A percentile compares a stretch with the other conserved stretches of the same genome.
These are phyloP conservation scores for Alternaria longipes DNA, from an alignment of 2,329 filamentous ascomycete genomes.

Conservation along the genomic window DNA sequence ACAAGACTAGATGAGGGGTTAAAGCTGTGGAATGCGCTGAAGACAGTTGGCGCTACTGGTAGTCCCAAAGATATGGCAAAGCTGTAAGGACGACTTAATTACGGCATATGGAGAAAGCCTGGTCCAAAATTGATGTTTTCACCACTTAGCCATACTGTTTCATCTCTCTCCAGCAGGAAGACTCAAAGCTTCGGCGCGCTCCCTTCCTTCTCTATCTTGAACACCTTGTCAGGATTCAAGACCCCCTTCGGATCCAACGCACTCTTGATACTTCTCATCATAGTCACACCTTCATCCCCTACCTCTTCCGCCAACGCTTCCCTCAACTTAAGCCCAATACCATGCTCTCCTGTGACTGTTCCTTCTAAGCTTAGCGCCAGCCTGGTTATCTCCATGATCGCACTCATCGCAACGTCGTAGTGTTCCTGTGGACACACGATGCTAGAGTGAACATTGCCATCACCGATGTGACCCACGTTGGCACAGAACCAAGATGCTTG, in stretches of 20 bases:
- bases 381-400: conserved; percentile 72
- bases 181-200: background rate
- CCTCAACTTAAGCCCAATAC: conserved; percentile 81
- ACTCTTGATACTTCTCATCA: conserved; percentile 83
- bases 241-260: conserved; percentile 76
- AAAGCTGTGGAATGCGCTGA: conserved; percentile 57
- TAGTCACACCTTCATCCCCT: conserved; percentile 74
- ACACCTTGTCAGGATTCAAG: conserved; percentile 70
- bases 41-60: conserved; percentile 29
- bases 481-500: conserved; percentile 39
- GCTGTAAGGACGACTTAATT: conserved; percentile 8
- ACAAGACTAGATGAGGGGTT: conserved; percentile 58
- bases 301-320: conserved; percentile 82
- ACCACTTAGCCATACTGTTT: no score
- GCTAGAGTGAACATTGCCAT: conserved; percentile 58
- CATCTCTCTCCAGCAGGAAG: background rate
- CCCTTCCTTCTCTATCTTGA: conserved; percentile 56
- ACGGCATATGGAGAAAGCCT: background rate
- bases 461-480: conserved; percentile 77
- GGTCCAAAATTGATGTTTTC: background rate
- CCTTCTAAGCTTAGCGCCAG: conserved; percentile 82
- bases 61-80: conserved; percentile 15
- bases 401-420: conserved; percentile 32
- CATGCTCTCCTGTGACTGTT: conserved; percentile 85
- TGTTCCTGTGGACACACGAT: conserved; percentile 42